These are phyloP conservation scores for Medicago arabica DNA, from an alignment of 306 rosid species.

Conservation along the genomic window DNA sequence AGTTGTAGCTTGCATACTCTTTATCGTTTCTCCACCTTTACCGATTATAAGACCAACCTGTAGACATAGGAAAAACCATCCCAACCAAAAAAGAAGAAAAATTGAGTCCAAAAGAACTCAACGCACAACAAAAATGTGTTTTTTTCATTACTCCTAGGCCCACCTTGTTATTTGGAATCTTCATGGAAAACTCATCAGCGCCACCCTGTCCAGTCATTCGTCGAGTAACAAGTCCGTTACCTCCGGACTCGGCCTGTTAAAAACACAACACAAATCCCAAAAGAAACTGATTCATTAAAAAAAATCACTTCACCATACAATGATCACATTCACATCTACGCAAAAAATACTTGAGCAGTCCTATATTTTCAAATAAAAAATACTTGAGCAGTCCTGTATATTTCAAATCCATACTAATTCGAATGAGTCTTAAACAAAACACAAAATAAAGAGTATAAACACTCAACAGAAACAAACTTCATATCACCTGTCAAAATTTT, in stretches of 20 bases:
- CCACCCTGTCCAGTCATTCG: constrained; percentile 78
- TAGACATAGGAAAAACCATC: not conserved
- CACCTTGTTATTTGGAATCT: constrained; percentile 95
- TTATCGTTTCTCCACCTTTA: constrained; percentile 95
- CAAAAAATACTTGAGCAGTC: not conserved
- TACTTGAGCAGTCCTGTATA: too few relatives aligned
- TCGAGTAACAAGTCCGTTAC: constrained; percentile 72
- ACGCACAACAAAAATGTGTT: not conserved
- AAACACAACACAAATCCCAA: constrained; percentile 14
- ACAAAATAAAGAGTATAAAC: not conserved
- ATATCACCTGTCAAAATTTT: not conserved
- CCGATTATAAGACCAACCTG: constrained; percentile 99
- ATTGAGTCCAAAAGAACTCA: not conserved
- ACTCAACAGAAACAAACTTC: not conserved
- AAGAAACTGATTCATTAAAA: not conserved
- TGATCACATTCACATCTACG: not conserved
- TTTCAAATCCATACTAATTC: too few relatives aligned
- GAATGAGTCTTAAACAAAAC: not conserved
- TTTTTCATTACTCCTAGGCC: not conserved
- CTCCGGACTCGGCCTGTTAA: constrained; percentile 92
- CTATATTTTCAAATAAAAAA: too few relatives aligned
- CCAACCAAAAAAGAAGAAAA: constrained; percentile 1
- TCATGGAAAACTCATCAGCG: constrained; percentile 74
- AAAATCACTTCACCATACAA: not conserved
- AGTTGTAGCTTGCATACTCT: constrained; percentile 87